Evolutionary conservation across 768 basidiomycete species (phyloP).

Genomic region (Rhizopogon vulgaris): DNA sequence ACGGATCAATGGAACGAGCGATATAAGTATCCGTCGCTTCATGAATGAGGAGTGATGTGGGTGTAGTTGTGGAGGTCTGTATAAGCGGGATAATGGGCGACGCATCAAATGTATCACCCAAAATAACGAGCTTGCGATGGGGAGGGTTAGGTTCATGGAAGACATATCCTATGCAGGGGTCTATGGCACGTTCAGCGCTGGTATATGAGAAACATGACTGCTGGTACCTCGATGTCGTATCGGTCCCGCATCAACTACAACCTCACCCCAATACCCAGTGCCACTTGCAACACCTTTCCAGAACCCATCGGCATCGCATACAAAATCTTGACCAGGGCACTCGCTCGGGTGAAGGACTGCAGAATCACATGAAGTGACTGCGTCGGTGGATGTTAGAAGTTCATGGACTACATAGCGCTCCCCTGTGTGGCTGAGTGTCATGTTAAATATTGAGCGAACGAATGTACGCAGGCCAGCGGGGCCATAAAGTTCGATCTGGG

Average conservation of each 20-base stretch:
- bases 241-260: conserved; percentile 67
- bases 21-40: conserved; percentile 79
- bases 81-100: conserved; percentile 54
- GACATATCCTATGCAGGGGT: conserved; percentile 76
- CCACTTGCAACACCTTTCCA: conserved; percentile 53
- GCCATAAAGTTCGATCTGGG: conserved; percentile 68
- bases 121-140: conserved; percentile 60
- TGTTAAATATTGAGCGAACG: conserved; percentile 60
- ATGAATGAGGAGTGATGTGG: conserved; percentile 71
- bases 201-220: background rate
- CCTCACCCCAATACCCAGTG: conserved; percentile 32
- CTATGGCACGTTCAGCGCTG: conserved; percentile 28
- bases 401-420: conserved; percentile 76
- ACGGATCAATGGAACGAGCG: conserved; percentile 46
- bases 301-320: conserved; percentile 47
- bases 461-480: conserved; percentile 74
- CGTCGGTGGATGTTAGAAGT: conserved; percentile 53
- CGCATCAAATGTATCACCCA: conserved; percentile 75
- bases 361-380: conserved; percentile 43
- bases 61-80: conserved; percentile 23
- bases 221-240: conserved; percentile 65
- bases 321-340: conserved; percentile 53
- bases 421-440: conserved; percentile 56
- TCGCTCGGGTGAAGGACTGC: conserved; percentile 58
- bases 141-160: conserved; percentile 49